Percentiles rank a stretch among this genome's conserved stretches.
phyloP scores from a whole-genome alignment of 176 grass and related monocot genomes.

The Alloteropsis semialata region DNA sequence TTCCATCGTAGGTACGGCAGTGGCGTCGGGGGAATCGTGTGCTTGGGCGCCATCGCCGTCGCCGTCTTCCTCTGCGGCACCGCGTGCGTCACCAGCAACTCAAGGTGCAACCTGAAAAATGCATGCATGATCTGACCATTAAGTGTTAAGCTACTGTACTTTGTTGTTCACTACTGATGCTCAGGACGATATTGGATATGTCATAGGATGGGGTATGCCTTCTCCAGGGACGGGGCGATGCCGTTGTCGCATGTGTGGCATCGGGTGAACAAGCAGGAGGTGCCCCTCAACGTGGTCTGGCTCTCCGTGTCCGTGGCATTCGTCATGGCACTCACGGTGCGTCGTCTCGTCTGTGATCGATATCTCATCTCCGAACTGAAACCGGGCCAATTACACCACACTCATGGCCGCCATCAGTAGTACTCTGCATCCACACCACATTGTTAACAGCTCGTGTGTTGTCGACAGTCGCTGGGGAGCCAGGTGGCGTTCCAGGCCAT shows the following conservation, averaged over 20 bases:
- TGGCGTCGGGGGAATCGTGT: conserved; percentile 51
- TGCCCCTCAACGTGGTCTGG: conserved; percentile 73
- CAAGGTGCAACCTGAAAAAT: no score
- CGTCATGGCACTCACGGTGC: conserved; percentile 66
- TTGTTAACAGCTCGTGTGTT: no score
- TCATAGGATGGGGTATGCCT: conserved; percentile 68
- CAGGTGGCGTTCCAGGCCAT: conserved; percentile 80
- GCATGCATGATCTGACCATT: no score
- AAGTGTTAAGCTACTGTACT: no score
- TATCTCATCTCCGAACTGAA: no score
- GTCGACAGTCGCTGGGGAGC: conserved; percentile 61
- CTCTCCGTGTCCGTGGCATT: conserved; percentile 58
- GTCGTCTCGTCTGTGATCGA: no score
- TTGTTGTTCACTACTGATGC: no score
- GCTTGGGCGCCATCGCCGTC: conserved; percentile 48
- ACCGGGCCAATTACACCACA: no score
- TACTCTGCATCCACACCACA: no score
- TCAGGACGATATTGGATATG: no score
- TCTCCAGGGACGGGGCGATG: conserved; percentile 74
- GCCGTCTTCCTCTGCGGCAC: conserved; percentile 55
- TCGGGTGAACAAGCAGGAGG: conserved; percentile 56
- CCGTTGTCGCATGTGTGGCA: conserved; percentile 55
- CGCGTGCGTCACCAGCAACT: conserved; percentile 57
- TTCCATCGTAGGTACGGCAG: conserved; percentile 54
- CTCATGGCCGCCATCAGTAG: no score